Percentiles rank a stretch among this genome's conserved stretches.
These are phyloP conservation scores for Ophiocordyceps camponoti-leonardi DNA, from an alignment of 2,329 filamentous ascomycete genomes.

Conservation along the genomic window DNA sequence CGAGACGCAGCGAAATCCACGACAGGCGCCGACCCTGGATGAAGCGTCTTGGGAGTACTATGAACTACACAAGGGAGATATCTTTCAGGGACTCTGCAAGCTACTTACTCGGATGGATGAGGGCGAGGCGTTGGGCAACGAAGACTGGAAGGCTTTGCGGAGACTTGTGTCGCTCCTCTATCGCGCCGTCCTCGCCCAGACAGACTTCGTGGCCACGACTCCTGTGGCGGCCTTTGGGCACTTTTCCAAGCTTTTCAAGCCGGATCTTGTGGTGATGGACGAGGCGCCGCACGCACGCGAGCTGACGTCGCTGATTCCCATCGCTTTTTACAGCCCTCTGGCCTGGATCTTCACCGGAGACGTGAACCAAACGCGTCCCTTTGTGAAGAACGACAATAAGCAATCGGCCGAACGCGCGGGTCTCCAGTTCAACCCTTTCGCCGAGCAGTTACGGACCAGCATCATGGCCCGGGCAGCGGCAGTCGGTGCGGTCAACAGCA, in stretches of 20 bases:
- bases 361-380: conserved; percentile 25
- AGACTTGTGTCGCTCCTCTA: conserved; percentile 19
- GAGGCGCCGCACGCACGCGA: conserved; percentile 37
- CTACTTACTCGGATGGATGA: conserved; percentile 16
- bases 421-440: conserved; percentile 13
- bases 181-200: conserved; percentile 15
- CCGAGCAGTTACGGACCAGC: conserved; percentile 15
- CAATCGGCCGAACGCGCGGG: conserved; percentile 5
- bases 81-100: conserved; percentile 17
- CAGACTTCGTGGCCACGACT: conserved; percentile 28
- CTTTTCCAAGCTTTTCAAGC: conserved; percentile 42
- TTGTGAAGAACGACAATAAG: conserved; percentile 13
- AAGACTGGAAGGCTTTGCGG: conserved; percentile 13
- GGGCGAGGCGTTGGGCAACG: conserved; percentile 9
- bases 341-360: conserved; percentile 29
- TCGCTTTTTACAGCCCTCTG: conserved; percentile 23
- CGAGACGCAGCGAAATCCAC: conserved; percentile 2
- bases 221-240: conserved; percentile 22
- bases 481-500: conserved; percentile 13
- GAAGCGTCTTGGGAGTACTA: conserved; percentile 25
- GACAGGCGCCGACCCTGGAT: conserved; percentile 21
- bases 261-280: conserved; percentile 74
- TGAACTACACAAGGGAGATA: conserved; percentile 11
- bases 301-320: conserved; percentile 24
- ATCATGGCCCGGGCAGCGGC: conserved; percentile 20